Evolutionary conservation across 23 red algal genomes (phyloP).

Genomic region (Gracilaria vermiculophylla): DNA sequence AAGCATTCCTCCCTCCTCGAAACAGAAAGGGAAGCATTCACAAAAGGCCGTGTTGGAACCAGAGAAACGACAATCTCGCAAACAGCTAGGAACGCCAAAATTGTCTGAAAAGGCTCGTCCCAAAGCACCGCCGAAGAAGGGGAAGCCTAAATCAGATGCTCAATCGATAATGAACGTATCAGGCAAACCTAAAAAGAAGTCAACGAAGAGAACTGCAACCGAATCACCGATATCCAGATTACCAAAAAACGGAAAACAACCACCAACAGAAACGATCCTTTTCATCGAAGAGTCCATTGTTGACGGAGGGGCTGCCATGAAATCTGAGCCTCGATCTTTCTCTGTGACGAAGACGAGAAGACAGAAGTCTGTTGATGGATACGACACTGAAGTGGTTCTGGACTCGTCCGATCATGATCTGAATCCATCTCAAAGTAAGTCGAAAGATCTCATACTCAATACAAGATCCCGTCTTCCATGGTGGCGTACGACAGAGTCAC

Average conservation of each 20-base stretch:
- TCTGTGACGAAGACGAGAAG: not conserved
- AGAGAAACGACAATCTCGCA: not conserved
- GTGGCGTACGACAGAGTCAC: conserved; percentile 26
- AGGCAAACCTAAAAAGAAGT: not conserved
- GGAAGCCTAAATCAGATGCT: not conserved
- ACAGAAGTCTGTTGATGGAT: not conserved
- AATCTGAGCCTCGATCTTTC: not conserved
- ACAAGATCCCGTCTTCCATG: conserved; percentile 10
- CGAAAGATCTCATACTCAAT: not conserved
- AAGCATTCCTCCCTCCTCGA: not conserved
- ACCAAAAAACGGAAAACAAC: not conserved
- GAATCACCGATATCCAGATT: not conserved
- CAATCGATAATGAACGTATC: not conserved
- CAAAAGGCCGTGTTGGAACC: not conserved
- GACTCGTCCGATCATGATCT: not conserved
- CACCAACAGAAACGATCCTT: not conserved
- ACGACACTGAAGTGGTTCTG: conserved; percentile 1
- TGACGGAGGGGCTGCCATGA: not conserved
- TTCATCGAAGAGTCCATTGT: not conserved
- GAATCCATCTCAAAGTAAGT: not conserved
- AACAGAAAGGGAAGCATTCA: not conserved
- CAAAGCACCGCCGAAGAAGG: not conserved
- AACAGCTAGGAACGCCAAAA: not conserved
- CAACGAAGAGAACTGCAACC: not conserved
- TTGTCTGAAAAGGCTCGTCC: not conserved